Evolutionary conservation across 768 basidiomycete species (phyloP).

Genomic region (Panus rudis): DNA sequence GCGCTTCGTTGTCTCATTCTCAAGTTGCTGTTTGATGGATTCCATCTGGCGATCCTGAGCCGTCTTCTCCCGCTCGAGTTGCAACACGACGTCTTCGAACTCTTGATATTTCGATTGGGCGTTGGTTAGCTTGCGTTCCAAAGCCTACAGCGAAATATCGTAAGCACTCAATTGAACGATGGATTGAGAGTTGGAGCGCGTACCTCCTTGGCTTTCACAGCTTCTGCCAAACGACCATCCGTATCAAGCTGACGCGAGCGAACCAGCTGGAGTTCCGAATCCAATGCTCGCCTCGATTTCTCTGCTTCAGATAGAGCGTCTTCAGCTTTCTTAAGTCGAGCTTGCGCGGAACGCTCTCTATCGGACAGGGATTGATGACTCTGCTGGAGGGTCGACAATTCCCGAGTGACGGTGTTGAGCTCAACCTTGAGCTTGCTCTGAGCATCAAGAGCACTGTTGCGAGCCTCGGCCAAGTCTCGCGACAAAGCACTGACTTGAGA

Average conservation of each 20-base stretch:
- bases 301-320: slow-evolving; percentile 49
- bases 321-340: slow-evolving; percentile 43
- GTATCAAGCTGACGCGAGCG: slow-evolving; percentile 61
- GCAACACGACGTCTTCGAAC: slow-evolving; percentile 83
- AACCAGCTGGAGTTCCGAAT: slow-evolving; percentile 69
- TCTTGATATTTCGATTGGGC: slow-evolving; percentile 74
- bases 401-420: slow-evolving; percentile 54
- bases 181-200: slow-evolving; percentile 17
- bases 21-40: slow-evolving; percentile 61
- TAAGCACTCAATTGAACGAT: not conserved
- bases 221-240: slow-evolving; percentile 57
- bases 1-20: slow-evolving; percentile 65
- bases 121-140: slow-evolving; percentile 70
- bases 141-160: slow-evolving; percentile 38
- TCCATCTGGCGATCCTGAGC: slow-evolving; percentile 70
- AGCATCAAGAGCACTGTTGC: slow-evolving; percentile 51
- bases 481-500: slow-evolving; percentile 54
- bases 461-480: slow-evolving; percentile 58
- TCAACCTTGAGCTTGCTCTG: slow-evolving; percentile 76
- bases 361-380: slow-evolving; percentile 62
- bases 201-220: slow-evolving; percentile 69
- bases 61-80: slow-evolving; percentile 77
- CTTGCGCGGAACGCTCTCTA: slow-evolving; percentile 46
- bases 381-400: slow-evolving; percentile 51
- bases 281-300: slow-evolving; percentile 57